Evolutionary conservation across 179 eudicot species (phyloP), one percentile per base, ranked within the genome.

Genomic region (Vitellaria paradoxa): DNA sequence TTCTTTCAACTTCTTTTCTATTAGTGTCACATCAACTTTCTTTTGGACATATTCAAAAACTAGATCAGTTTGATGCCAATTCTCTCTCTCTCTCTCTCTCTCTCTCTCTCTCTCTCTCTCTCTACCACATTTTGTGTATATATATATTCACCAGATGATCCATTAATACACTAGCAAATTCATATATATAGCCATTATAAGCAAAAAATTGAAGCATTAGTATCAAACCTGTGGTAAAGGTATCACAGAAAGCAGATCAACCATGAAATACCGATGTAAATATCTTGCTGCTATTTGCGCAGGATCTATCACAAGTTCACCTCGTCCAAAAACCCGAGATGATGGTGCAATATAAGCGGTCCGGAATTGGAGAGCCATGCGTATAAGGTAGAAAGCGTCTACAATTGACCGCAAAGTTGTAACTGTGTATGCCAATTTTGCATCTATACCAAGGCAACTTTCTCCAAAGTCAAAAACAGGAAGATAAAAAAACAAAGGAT

Each of bases 301-400:
- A 49, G 93, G 87, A 87, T 96, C 94, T 61, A 92, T 94, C 68
- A 96, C 99, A 82, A 96, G 98, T 85, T 93, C 99, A 79, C 99
- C 99, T 73, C 99, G 89, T 76, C 99, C 99, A 80, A 96, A 96
- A 65, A 96, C 99, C 78, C 99, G 87, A 81, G 99, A 96, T 65
- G 99, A 96, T 57, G 97, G 99, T 72, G 99, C 99, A 88, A 96
- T 93, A 78, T 88, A 96, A 78, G 98, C 99, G 50, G 99, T 96
- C 64, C 97, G 89, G 76, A 96, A 96, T 73, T 93, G 96, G 70
- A 96, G 92, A 78, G 83, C 89, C 91, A 96, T 91, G 73, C 91
- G 98, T 73, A 93, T 77, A 70, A 96, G 89, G 82, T 96, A 96
- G 85, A 96, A 96, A 24, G 81, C 85, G 85, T 96, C 99, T 77